Evolutionary conservation across 306 rosid species (phyloP), one percentile per base, ranked within the genome.

Genomic region (Cucurbita maxima): DNA sequence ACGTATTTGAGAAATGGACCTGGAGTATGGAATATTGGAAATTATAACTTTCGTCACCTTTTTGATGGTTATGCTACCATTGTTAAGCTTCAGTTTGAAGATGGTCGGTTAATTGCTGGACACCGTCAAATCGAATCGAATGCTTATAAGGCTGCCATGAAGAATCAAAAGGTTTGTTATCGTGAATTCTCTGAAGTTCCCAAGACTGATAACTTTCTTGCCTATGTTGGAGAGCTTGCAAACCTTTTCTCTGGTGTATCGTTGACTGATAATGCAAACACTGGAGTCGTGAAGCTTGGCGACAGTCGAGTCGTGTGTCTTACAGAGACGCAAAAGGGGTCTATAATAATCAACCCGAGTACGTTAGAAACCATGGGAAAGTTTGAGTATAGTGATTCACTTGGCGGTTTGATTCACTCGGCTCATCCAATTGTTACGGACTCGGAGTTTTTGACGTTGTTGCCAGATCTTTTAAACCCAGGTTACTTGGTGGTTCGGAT

Each of bases 1-100:
- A 94, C 89, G 83, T 94, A 94, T 82, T 78, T 94, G 30, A 87
- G 99, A 71, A 94, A 94, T 66, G 99, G 99, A 18, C 99, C 99
- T 0, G 99, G 99, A 25, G 3, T 89, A 71, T 94, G 99, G 99
- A 75, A 86, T 82, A 88, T 91, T 12, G 97, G 87, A 4, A 86
- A 91, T 77, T 86, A 94, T 86, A 81, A 87, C 82, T 90, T 94
- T 83, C 84, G 97, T 51, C 99, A 94, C 76, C 92, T 94, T 34
- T 94, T 94, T 47, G 99, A 94, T 74, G 99, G 99, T 6, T 94
- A 90, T 41, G 99, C 99, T 13, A 94, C 89, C 3, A 61, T 94
- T 0, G 96, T 84, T 59, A 88, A 81, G 75, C 96, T 94, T 15
- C 78, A 80, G 7, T 84, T 94, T 10, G 76, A 83, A 9, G 50